A percentile compares a stretch with the other conserved stretches of the same genome.
Evolutionary conservation across 495 filamentous ascomycete genomes (phyloP).

Genomic region (Lentithecium fluviatile): DNA sequence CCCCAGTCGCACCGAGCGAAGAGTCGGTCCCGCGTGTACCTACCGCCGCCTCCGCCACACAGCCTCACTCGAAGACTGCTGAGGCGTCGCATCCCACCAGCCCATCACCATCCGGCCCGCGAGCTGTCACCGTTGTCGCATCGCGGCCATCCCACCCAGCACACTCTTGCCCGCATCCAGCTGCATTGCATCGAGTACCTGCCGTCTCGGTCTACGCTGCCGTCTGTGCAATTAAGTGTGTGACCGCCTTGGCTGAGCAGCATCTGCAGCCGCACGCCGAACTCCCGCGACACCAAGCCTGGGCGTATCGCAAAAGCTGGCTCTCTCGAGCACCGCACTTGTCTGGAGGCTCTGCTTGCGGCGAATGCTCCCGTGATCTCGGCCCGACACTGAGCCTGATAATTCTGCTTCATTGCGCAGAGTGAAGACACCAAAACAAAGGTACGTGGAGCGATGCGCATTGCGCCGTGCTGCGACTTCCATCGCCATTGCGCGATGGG

Average conservation of each 20-base stretch:
- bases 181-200: background rate
- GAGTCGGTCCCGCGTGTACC: background rate
- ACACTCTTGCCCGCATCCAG: background rate
- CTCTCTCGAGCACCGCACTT: background rate
- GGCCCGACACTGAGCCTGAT: background rate
- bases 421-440: conserved; percentile 7
- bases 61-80: conserved; percentile 20
- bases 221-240: background rate
- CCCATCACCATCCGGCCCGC: conserved; percentile 7
- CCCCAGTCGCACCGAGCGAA: background rate
- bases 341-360: conserved; percentile 7
- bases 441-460: conserved; percentile 27
- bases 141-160: background rate
- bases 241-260: background rate
- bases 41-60: conserved; percentile 2
- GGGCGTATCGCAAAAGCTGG: background rate
- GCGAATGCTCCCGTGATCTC: conserved; percentile 15
- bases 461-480: background rate
- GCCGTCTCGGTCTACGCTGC: background rate
- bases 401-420: background rate
- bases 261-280: conserved; percentile 4
- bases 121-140: background rate
- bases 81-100: conserved; percentile 7
- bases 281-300: conserved; percentile 1
- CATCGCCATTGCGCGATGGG: background rate